Evolutionary conservation across 2,329 filamentous ascomycete genomes (phyloP), one percentile per base, ranked within the genome.

Genomic region (Fusarium poae): DNA sequence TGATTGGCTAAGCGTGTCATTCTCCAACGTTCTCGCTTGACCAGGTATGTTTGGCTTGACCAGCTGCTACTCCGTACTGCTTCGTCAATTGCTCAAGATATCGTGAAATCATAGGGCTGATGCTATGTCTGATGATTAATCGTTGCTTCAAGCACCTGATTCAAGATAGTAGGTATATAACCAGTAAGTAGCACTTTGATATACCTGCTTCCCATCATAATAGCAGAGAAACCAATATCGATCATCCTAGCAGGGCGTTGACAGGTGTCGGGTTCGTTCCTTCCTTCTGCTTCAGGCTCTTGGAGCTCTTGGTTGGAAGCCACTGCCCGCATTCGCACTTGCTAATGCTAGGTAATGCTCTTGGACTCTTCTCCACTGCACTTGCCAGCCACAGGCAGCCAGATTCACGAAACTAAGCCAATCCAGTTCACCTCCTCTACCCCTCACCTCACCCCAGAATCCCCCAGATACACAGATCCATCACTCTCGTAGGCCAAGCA

Each of bases 361-460:
- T 39, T 20, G 12, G 12, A 39, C n/a, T 39, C 35, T 21, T 39
- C 35, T 21, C 35, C 23, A 43, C 39, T 43, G 21, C 29, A 49
- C 30, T 49, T 49, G 50, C 51, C 21, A 37, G 21, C 30, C 40
- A 46, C 29, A 55, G 50, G 45, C 50, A 57, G 50, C 45, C 50
- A 44, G 61, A 51, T 27, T 51, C 61, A 68, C 20, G 9, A 39
- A 25, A 35, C 46, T 50, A 50, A 27, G 23, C 46, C 23, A 50
- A 50, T 39, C 23, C 20, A 40, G 40, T 51, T 5, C 62, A 62
- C 62, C 18, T 29, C 46, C 51, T 25, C 40, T 27, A 25, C 42
- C 58, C 58, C 40, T 46, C 57, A 55, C 46, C 53, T 65, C 59
- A 61, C 65, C 65, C 65, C 61, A 49, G 49, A 62, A 58, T 57